Evolutionary conservation across 306 rosid genomes (phyloP), one percentile per base, ranked within the genome.

Genomic region (Myrica gale): DNA sequence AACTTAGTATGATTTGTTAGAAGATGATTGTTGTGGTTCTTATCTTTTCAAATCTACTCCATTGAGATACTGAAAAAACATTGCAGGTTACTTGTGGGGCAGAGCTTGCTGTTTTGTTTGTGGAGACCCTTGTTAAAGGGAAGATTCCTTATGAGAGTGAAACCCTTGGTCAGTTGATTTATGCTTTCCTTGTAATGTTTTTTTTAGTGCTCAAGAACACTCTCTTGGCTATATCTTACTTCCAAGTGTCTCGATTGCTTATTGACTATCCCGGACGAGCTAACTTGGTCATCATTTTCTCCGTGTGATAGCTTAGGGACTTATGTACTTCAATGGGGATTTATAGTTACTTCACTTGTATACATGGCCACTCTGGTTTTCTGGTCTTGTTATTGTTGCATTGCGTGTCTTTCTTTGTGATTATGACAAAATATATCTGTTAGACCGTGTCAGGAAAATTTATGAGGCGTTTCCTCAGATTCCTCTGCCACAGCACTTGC

Each of bases 51-150:
- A 70, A 58, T 53, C 12, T 6, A 43, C 32, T 61, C 43, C 68
- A 12, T 26, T 82, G 41, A 74, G 37, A 55, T 12, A 54, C 17
- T 51, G 23, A 51, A 7, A 47, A 80, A 72, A 74, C n/a, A n/a
- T 75, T 65, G 57, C 87, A 96, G 99, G 88, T 96, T 82, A 92
- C 92, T 26, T 96, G 99, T 79, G 99, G 99, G 73, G 91, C 96
- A 66, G 99, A 96, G 82, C 91, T 96, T 79, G 96, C 99, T 83
- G 85, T 88, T 54, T 77, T 92, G 76, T 96, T 85, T 79, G 99
- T 96, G 77, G 99, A 92, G 74, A 89, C 88, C 56, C 90, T 96
- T 73, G 88, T 83, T 61, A 96, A 96, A 84, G 98, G 93, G 63
- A 88, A 84, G 81, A 60, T 89, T 78, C 91, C 92, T 79, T 96